These are phyloP conservation scores for Melampsora larici-populina DNA, from an alignment of 1,284 basidiomycete genomes.

Conservation along the genomic window DNA sequence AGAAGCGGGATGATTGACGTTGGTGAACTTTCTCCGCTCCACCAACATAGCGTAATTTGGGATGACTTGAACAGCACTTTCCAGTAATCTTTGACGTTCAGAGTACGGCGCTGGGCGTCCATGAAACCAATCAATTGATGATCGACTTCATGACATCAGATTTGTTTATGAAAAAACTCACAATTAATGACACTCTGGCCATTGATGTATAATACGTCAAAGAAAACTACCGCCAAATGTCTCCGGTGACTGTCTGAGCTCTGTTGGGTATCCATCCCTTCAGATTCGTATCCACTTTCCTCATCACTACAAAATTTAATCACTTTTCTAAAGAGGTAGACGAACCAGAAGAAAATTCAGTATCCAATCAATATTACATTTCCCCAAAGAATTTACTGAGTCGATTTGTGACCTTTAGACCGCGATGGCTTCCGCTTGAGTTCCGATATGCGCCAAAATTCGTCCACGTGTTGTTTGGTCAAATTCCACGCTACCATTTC, in stretches of 20 bases:
- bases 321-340: neutral
- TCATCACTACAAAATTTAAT: neutral
- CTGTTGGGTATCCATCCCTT: constrained; percentile 57
- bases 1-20: neutral
- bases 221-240: constrained; percentile 75
- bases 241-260: constrained; percentile 55
- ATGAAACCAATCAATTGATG: neutral
- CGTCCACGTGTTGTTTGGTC: constrained; percentile 54
- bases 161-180: constrained; percentile 29
- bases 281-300: constrained; percentile 50
- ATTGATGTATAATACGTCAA: constrained; percentile 71
- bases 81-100: constrained; percentile 63
- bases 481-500: constrained; percentile 81
- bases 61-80: constrained; percentile 60
- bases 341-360: neutral
- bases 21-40: constrained; percentile 24
- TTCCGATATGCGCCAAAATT: constrained; percentile 55
- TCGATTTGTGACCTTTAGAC: neutral
- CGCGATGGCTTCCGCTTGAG: constrained; percentile 22
- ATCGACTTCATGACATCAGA: neutral
- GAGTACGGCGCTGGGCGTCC: constrained; percentile 58
- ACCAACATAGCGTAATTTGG: constrained; percentile 59
- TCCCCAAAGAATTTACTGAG: neutral
- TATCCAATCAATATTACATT: neutral
- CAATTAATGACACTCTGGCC: constrained; percentile 60